Percentiles rank a stretch among this genome's conserved stretches.
These are phyloP conservation scores for Fomitopsis pulvina DNA, from an alignment of 768 basidiomycete species.

Conservation along the genomic window DNA sequence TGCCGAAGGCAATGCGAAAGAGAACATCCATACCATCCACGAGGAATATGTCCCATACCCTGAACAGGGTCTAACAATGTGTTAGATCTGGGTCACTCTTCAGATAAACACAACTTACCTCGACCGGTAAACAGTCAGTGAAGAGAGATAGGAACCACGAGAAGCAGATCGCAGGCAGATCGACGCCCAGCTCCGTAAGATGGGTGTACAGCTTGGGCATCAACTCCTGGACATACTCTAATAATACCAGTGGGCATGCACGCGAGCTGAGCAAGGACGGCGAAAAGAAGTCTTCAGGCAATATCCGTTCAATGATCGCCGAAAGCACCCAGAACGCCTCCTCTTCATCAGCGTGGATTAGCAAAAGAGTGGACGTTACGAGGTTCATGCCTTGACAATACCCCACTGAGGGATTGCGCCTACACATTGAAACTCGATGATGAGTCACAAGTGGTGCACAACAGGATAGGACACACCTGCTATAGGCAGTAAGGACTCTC, in stretches of 20 bases:
- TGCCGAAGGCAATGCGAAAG: slow-evolving; percentile 84
- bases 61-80: slow-evolving; percentile 69
- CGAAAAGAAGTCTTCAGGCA: slow-evolving; percentile 93
- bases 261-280: slow-evolving; percentile 88
- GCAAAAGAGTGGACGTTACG: slow-evolving; percentile 87
- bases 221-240: slow-evolving; percentile 78
- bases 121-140: slow-evolving; percentile 92
- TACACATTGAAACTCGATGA: slow-evolving; percentile 23
- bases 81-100: not conserved
- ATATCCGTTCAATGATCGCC: slow-evolving; percentile 81
- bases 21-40: slow-evolving; percentile 89
- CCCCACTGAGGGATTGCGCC: slow-evolving; percentile 87
- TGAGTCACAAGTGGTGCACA: not conserved
- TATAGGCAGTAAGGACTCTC: slow-evolving; percentile 86
- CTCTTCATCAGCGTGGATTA: slow-evolving; percentile 93
- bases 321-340: slow-evolving; percentile 95
- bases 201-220: slow-evolving; percentile 73
- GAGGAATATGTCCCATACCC: slow-evolving; percentile 95
- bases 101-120: slow-evolving; percentile 46
- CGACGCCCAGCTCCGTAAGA: slow-evolving; percentile 74
- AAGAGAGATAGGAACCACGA: slow-evolving; percentile 98
- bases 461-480: slow-evolving; percentile 53
- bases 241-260: slow-evolving; percentile 86
- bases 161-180: slow-evolving; percentile 92
- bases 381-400: slow-evolving; percentile 97